A percentile compares a stretch with the other conserved stretches of the same genome.
Evolutionary conservation across 768 basidiomycete genomes (phyloP).

Genomic region (Rhizopogon roseolus): DNA sequence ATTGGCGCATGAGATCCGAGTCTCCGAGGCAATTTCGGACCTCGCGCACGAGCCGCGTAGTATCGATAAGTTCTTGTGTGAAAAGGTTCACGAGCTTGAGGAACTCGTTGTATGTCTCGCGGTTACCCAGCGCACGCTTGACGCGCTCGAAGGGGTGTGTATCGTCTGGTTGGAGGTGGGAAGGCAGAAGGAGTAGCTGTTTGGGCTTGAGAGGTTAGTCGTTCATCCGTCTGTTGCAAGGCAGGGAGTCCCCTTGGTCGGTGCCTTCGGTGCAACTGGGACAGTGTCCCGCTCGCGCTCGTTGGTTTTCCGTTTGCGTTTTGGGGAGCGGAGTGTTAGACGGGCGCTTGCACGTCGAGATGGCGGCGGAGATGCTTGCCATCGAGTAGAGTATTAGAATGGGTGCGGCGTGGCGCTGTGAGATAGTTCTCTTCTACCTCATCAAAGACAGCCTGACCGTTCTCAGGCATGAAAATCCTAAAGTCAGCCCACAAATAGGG

Average conservation of each 20-base stretch:
- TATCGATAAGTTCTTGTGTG: slow-evolving; percentile 90
- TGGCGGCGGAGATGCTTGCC: slow-evolving; percentile 36
- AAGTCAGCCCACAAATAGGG: slow-evolving; percentile 74
- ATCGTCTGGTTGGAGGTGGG: slow-evolving; percentile 40
- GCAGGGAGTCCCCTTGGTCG: background rate
- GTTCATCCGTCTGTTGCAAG: background rate
- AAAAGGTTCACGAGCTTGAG: slow-evolving; percentile 93
- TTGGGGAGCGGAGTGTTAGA: slow-evolving; percentile 42
- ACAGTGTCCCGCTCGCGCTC: slow-evolving; percentile 32
- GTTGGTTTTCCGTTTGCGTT: slow-evolving; percentile 61
- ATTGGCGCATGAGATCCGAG: slow-evolving; percentile 73
- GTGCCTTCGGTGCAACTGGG: background rate
- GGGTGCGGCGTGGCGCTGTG: slow-evolving; percentile 26
- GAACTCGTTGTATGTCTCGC: slow-evolving; percentile 89
- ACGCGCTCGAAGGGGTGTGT: slow-evolving; percentile 91
- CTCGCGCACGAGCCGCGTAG: slow-evolving; percentile 76
- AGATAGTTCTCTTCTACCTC: slow-evolving; percentile 32
- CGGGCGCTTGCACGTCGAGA: slow-evolving; percentile 37
- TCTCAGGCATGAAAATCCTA: slow-evolving; percentile 68
- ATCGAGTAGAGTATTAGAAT: slow-evolving; percentile 29
- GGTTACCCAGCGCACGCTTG: slow-evolving; percentile 62
- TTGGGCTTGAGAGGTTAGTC: slow-evolving; percentile 10
- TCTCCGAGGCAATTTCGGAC: slow-evolving; percentile 73
- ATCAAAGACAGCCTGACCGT: slow-evolving; percentile 44
- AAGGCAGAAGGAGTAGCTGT: slow-evolving; percentile 16